Evolutionary conservation across 805 yeast genomes (phyloP).

Genomic region (Starmera amethionina): DNA sequence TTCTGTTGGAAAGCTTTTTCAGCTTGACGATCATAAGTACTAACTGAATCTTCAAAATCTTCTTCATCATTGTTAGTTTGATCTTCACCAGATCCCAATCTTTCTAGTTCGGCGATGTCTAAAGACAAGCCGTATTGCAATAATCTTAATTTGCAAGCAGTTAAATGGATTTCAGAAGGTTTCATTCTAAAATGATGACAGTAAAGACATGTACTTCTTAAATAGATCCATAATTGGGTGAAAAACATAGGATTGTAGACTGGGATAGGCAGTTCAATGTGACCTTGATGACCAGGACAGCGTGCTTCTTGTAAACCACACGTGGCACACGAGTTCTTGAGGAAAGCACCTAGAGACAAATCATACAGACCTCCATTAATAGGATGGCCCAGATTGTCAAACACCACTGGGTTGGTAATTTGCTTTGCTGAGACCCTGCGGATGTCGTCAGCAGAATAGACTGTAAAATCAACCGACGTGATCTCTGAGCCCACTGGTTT

Average conservation of each 20-base stretch:
- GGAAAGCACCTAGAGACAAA: slow-evolving; percentile 89
- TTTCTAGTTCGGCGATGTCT: slow-evolving; percentile 68
- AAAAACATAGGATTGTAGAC: slow-evolving; percentile 93
- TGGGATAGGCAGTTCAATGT: slow-evolving; percentile 91
- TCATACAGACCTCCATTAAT: slow-evolving; percentile 90
- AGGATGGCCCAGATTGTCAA: slow-evolving; percentile 95
- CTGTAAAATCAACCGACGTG: slow-evolving; percentile 84
- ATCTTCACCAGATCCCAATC: slow-evolving; percentile 35
- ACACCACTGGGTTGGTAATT: slow-evolving; percentile 90
- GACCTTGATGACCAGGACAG: slow-evolving; percentile 99
- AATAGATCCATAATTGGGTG: slow-evolving; percentile 75
- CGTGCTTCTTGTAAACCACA: slow-evolving; percentile 91
- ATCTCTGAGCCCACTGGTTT: slow-evolving; percentile 95
- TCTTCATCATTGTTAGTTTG: slow-evolving; percentile 43
- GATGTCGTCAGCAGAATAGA: slow-evolving; percentile 73
- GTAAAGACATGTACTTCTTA: slow-evolving; percentile 79
- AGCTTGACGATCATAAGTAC: slow-evolving; percentile 24
- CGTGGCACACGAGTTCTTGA: slow-evolving; percentile 78
- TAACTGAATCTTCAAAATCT: slow-evolving; percentile 25
- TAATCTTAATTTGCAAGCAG: slow-evolving; percentile 65
- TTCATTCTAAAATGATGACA: slow-evolving; percentile 80
- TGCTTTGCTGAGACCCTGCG: slow-evolving; percentile 87
- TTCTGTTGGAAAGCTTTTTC: slow-evolving; percentile 41
- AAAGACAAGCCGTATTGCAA: slow-evolving; percentile 82
- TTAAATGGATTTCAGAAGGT: slow-evolving; percentile 61